Evolutionary conservation across 2,329 filamentous ascomycete genomes (phyloP).

Genomic region (Cladosporium colombiae): DNA sequence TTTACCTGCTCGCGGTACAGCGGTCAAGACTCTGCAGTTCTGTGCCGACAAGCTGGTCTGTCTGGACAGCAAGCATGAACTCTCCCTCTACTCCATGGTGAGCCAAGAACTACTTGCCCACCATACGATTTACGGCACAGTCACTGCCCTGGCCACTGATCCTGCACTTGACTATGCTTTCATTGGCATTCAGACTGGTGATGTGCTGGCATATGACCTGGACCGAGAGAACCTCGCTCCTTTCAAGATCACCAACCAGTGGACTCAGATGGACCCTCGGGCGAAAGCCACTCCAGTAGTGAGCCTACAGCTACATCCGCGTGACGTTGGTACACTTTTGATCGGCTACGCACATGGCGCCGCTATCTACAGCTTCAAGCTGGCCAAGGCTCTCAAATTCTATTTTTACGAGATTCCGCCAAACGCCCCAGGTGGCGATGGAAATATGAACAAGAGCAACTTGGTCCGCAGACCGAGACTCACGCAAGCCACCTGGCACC

Average conservation of each 20-base stretch:
- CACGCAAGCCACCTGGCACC: conserved; percentile 89
- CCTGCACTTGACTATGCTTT: conserved; percentile 93
- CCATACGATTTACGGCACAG: conserved; percentile 74
- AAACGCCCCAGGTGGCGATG: conserved; percentile 77
- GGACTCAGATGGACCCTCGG: conserved; percentile 71
- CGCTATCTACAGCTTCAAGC: conserved; percentile 92
- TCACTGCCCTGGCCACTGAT: conserved; percentile 75
- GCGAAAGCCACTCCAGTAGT: conserved; percentile 68
- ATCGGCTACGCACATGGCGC: conserved; percentile 90
- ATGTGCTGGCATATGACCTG: conserved; percentile 89
- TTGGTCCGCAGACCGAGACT: conserved; percentile 69
- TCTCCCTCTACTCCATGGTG: conserved; percentile 80
- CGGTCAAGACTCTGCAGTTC: conserved; percentile 78
- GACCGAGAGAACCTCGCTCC: conserved; percentile 75
- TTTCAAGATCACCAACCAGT: conserved; percentile 85
- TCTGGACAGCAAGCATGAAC: conserved; percentile 81
- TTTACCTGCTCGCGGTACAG: conserved; percentile 66
- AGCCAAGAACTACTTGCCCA: conserved; percentile 66
- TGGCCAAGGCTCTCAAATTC: conserved; percentile 74
- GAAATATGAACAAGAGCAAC: conserved; percentile 63
- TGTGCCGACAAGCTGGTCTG: conserved; percentile 82
- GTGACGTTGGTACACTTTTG: conserved; percentile 87
- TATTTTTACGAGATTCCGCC: conserved; percentile 80
- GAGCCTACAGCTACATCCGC: conserved; percentile 80
- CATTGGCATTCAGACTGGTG: conserved; percentile 66